Evolutionary conservation across 805 yeast species (phyloP).

Genomic region (Lipomyces starkeyi): DNA sequence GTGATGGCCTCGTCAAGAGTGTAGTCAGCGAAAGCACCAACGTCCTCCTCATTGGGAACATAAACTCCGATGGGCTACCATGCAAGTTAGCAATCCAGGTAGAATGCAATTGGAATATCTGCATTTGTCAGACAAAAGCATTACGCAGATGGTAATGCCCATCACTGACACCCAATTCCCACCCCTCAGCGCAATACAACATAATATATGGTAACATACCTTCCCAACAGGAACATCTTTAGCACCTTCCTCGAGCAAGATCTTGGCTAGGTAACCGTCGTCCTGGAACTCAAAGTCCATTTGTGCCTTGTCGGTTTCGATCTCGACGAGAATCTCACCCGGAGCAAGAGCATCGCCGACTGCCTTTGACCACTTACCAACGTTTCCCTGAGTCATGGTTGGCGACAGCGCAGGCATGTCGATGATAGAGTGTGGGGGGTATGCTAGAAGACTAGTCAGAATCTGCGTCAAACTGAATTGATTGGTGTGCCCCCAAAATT

Average conservation of each 20-base stretch:
- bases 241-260: slow-evolving; percentile 80
- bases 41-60: slow-evolving; percentile 85
- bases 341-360: slow-evolving; percentile 88
- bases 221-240: slow-evolving; percentile 91
- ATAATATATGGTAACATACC: slow-evolving; percentile 12
- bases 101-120: not conserved
- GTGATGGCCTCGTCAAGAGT: slow-evolving; percentile 72
- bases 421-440: slow-evolving; percentile 85
- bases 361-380: slow-evolving; percentile 86
- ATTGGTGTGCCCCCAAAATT: not conserved
- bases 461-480: not conserved
- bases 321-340: slow-evolving; percentile 95
- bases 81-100: slow-evolving; percentile 4
- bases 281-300: slow-evolving; percentile 99
- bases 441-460: slow-evolving; percentile 42
- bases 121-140: too few species aligned
- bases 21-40: slow-evolving; percentile 85
- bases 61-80: slow-evolving; percentile 86
- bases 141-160: too few species aligned
- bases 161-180: too few species aligned
- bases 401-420: slow-evolving; percentile 99
- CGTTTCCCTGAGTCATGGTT: slow-evolving; percentile 95
- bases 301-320: slow-evolving; percentile 96
- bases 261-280: slow-evolving; percentile 90
- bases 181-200: too few species aligned